These are phyloP conservation scores for Lepiota brunneoincarnata DNA, from an alignment of 768 basidiomycete species.

Conservation along the genomic window DNA sequence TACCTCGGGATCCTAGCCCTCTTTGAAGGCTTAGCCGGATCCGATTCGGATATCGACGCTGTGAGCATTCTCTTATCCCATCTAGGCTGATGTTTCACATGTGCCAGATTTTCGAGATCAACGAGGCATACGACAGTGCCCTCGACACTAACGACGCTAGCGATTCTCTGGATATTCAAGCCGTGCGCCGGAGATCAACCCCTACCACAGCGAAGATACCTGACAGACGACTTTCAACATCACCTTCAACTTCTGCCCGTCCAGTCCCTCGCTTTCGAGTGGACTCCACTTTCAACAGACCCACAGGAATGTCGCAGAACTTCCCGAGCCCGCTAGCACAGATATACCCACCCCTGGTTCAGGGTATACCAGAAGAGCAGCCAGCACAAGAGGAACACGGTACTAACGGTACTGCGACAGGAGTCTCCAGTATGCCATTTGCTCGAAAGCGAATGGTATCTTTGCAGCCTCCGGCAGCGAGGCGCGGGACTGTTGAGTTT, in stretches of 20 bases:
- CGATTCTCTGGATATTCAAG: conserved; percentile 15
- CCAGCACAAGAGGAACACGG: not conserved
- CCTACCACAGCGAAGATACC: not conserved
- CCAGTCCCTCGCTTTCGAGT: conserved; percentile 36
- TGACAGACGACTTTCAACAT: not conserved
- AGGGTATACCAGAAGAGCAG: conserved; percentile 30
- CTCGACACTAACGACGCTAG: conserved; percentile 46
- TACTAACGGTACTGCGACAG: not conserved
- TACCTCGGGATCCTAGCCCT: conserved; percentile 47
- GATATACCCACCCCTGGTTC: conserved; percentile 63
- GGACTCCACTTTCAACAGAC: conserved; percentile 38
- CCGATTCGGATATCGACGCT: conserved; percentile 69
- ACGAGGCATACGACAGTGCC: conserved; percentile 62
- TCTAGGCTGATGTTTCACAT: not conserved
- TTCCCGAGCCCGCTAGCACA: conserved; percentile 67
- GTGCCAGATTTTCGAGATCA: conserved; percentile 73
- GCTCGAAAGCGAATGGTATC: conserved; percentile 19
- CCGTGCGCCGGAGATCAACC: conserved; percentile 6
- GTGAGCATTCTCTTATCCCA: conserved; percentile 34
- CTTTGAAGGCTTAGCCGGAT: conserved; percentile 77
- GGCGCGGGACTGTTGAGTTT: not conserved
- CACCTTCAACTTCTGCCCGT: conserved; percentile 19
- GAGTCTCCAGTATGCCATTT: not conserved
- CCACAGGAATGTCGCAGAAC: conserved; percentile 30
- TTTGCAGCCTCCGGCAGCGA: conserved; percentile 20